phyloP scores from a whole-genome alignment of 2,329 filamentous ascomycete genomes.

The Aspergillus fumigatus region DNA sequence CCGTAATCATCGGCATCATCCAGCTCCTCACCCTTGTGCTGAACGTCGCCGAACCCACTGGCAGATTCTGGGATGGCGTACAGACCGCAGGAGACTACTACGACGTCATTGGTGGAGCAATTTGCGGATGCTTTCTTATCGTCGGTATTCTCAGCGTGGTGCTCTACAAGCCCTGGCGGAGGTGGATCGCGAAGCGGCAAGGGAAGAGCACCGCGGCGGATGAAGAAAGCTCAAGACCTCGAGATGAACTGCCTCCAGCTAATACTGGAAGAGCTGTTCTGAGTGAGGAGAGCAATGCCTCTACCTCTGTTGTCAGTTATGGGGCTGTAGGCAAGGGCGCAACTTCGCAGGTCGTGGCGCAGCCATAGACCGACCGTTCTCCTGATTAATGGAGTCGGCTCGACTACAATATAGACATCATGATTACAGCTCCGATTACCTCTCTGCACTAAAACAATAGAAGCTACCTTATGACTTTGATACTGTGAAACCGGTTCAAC shows the following conservation, averaged over 20 bases:
- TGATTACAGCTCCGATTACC: not conserved
- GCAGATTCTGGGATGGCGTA: slow-evolving; percentile 88
- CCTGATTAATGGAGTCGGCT: not conserved
- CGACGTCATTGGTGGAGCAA: slow-evolving; percentile 78
- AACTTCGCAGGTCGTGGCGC: not conserved
- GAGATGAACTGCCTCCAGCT: slow-evolving; percentile 12
- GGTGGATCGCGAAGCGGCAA: slow-evolving; percentile 46
- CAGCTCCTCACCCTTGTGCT: slow-evolving; percentile 76
- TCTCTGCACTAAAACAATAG: not conserved
- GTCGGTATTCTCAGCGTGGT: slow-evolving; percentile 70
- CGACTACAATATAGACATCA: not conserved
- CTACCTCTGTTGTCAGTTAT: slow-evolving; percentile 4
- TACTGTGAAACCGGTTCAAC: not conserved
- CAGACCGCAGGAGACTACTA: slow-evolving; percentile 71
- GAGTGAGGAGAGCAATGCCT: not conserved
- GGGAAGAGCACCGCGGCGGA: slow-evolving; percentile 13
- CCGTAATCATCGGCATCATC: slow-evolving; percentile 77
- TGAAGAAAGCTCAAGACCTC: slow-evolving; percentile 17
- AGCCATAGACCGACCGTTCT: not conserved
- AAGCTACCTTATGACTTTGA: not conserved
- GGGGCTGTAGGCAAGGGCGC: slow-evolving; percentile 10
- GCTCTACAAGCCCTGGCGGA: slow-evolving; percentile 75
- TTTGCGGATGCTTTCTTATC: slow-evolving; percentile 79
- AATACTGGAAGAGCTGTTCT: slow-evolving; percentile 12
- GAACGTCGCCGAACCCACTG: slow-evolving; percentile 68